Evolutionary conservation across 2,329 filamentous ascomycete species (phyloP).

Genomic region (Penicillium sclerotigenum): DNA sequence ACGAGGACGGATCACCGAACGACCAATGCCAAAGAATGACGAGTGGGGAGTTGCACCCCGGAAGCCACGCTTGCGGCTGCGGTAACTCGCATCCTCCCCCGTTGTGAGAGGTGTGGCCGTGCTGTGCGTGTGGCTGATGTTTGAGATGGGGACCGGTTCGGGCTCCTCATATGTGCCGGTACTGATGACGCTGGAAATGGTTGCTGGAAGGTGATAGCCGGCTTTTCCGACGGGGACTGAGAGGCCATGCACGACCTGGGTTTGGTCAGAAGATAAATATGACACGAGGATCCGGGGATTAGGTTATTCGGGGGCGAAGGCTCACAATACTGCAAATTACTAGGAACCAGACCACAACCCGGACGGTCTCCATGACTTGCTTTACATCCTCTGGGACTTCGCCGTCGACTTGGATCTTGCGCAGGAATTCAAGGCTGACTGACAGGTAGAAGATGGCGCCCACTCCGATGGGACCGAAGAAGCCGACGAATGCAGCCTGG

Average conservation of each 20-base stretch:
- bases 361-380: slow-evolving; percentile 63
- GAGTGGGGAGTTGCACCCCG: slow-evolving; percentile 16
- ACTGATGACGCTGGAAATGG: slow-evolving; percentile 47
- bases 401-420: slow-evolving; percentile 56
- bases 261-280: not conserved
- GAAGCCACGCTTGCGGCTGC: slow-evolving; percentile 27
- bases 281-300: not conserved
- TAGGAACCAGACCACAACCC: slow-evolving; percentile 81
- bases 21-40: slow-evolving; percentile 28
- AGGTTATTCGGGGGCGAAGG: not conserved
- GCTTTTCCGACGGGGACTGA: slow-evolving; percentile 66
- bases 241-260: slow-evolving; percentile 71
- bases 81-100: slow-evolving; percentile 15
- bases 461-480: slow-evolving; percentile 90
- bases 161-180: slow-evolving; percentile 33
- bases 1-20: slow-evolving; percentile 23
- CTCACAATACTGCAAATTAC: slow-evolving; percentile 74
- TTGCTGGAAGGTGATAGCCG: slow-evolving; percentile 47
- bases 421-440: slow-evolving; percentile 71
- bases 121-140: slow-evolving; percentile 31
- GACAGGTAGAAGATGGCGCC: slow-evolving; percentile 89
- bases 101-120: slow-evolving; percentile 28
- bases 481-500: slow-evolving; percentile 82
- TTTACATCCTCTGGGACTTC: slow-evolving; percentile 63
- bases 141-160: slow-evolving; percentile 31